A percentile compares a stretch with the other conserved stretches of the same genome.
Conservation (phyloP, 768 basidiomycete species). For the Rhizopogon sp. region DNA sequence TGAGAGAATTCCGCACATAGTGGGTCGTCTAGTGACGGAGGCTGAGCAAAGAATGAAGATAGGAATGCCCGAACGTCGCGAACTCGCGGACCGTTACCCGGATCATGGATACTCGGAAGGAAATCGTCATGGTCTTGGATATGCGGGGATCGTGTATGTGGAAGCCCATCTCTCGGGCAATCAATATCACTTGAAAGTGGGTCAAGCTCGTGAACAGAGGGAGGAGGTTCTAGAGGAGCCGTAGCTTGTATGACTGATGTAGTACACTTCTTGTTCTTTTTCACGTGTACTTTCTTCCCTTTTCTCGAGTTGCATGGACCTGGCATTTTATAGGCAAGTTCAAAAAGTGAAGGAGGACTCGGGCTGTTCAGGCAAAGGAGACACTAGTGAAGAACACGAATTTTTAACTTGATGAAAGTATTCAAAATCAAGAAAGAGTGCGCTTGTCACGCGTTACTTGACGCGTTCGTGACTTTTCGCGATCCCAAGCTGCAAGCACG, state of each 20-base stretch:
- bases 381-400: too few relatives aligned
- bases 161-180: not conserved
- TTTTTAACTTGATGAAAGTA: too few relatives aligned
- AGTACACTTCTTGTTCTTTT: conserved; percentile 28
- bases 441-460: too few relatives aligned
- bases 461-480: too few relatives aligned
- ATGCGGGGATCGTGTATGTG: not conserved
- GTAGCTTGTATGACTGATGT: not conserved
- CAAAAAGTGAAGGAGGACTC: too few relatives aligned
- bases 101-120: conserved; percentile 67
- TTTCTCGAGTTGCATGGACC: conserved; percentile 47
- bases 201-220: conserved; percentile 1
- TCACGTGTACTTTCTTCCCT: conserved; percentile 31
- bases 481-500: too few relatives aligned
- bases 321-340: too few relatives aligned
- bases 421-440: too few relatives aligned
- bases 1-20: conserved; percentile 76
- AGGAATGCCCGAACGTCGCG: conserved; percentile 64
- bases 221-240: not conserved
- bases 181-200: not conserved
- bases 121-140: conserved; percentile 7
- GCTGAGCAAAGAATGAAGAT: conserved; percentile 60
- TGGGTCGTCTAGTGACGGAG: conserved; percentile 56
- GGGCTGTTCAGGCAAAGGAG: too few relatives aligned
- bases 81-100: conserved; percentile 76